Conservation (phyloP, 306 rosid species). For the Lagenaria siceraria region DNA sequence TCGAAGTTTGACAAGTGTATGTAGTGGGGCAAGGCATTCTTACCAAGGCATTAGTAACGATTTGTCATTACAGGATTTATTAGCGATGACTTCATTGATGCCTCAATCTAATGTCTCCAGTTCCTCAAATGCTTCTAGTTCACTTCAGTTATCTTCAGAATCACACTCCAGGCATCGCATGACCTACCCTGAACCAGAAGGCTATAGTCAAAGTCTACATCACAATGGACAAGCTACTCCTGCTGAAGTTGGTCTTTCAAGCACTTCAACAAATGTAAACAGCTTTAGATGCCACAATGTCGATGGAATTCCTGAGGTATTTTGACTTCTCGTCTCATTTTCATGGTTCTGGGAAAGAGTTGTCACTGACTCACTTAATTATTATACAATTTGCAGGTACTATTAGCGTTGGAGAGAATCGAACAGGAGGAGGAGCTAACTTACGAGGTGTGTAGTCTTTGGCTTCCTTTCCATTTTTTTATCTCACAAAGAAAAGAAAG, state of each 20-base stretch:
- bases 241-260: background rate
- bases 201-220: constrained; percentile 35
- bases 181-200: constrained; percentile 40
- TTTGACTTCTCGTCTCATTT: background rate
- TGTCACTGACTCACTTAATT: background rate
- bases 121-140: constrained; percentile 30
- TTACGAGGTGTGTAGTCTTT: background rate
- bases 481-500: background rate
- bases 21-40: constrained; percentile 43
- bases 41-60: constrained; percentile 44
- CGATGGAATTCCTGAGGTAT: constrained; percentile 7
- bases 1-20: constrained; percentile 36
- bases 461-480: background rate
- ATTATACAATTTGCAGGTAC: constrained; percentile 3
- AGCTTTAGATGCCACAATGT: background rate
- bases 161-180: constrained; percentile 24
- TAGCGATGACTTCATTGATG: constrained; percentile 23
- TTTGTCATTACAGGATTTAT: constrained; percentile 21
- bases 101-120: constrained; percentile 28
- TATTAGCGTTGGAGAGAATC: constrained; percentile 12
- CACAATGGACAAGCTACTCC: constrained; percentile 30
- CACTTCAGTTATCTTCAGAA: constrained; percentile 31
- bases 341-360: background rate
- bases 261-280: background rate
- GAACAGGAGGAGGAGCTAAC: constrained; percentile 10